Conservation (phyloP, 2,329 filamentous ascomycete genomes). For the Ambrosiella xylebori region DNA sequence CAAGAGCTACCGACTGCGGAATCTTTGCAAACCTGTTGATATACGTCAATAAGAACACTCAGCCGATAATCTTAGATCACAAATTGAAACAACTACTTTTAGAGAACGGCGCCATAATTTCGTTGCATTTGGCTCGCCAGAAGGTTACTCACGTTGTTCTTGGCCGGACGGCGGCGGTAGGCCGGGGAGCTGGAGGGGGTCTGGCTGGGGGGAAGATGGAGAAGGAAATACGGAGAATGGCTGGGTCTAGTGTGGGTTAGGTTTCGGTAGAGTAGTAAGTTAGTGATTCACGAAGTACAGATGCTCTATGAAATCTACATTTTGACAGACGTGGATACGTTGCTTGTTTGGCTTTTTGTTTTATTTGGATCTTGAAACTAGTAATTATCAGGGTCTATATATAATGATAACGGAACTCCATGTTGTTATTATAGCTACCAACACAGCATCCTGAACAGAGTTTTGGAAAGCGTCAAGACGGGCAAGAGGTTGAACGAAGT, state of each 20-base stretch:
- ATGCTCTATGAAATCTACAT: not conserved
- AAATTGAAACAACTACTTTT: constrained; percentile 63
- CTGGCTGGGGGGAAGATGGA: constrained; percentile 65
- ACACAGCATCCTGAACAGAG: constrained; percentile 30
- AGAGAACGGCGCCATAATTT: constrained; percentile 54
- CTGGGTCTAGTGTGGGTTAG: constrained; percentile 58
- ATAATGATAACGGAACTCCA: not conserved
- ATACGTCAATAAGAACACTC: constrained; percentile 78
- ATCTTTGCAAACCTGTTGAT: constrained; percentile 59
- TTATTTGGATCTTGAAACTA: not conserved
- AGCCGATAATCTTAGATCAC: constrained; percentile 69
- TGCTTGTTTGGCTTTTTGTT: constrained; percentile 2
- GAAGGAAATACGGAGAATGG: constrained; percentile 52
- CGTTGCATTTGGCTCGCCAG: constrained; percentile 52
- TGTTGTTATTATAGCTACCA: not conserved
- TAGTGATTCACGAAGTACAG: not conserved
- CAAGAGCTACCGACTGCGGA: constrained; percentile 15
- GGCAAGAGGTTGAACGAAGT: constrained; percentile 60
- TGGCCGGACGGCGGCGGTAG: constrained; percentile 35
- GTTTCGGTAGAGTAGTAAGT: constrained; percentile 64
- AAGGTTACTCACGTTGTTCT: constrained; percentile 77
- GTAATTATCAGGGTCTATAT: constrained; percentile 10
- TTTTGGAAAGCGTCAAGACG: constrained; percentile 65
- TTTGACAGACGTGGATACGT: not conserved
- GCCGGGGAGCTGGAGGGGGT: constrained; percentile 50